Evolutionary conservation across 495 filamentous ascomycete genomes (phyloP), one percentile per base, ranked within the genome.

Genomic region (Penicillium flavigenum): DNA sequence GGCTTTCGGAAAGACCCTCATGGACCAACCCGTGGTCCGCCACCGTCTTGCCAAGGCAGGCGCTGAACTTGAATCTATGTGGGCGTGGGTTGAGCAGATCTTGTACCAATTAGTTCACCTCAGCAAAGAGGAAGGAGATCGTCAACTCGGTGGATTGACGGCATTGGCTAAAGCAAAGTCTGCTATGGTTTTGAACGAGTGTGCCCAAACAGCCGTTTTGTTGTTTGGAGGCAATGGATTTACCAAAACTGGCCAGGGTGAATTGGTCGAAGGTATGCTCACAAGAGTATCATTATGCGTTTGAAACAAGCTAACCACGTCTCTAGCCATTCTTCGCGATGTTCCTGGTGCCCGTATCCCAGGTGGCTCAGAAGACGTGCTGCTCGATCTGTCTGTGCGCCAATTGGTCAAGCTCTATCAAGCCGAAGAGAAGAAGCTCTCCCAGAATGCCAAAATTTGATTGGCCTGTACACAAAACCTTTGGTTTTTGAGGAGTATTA

Each of bases 151-250:
- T 1, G 88, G 88, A 0, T 63, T 89, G 65, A 89, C 86, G 27
- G 88, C 84, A 1, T 62, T 89, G 66, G 80, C 79, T 0, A 92
- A 92, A 71, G 88, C 87, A 2, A 84, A 88, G 63, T 79, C 81
- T 2, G 88, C 82, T 1, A 88, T 86, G 64, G 84, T 90, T 17
- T 54, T 90, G 57, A 83, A 86, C 58, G 85, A 86, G 76, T 89
- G 87, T 63, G 86, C 87, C 31, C 79, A 84, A 56, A 80, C 75
- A 36, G 86, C 87, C 2, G 79, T 89, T 31, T 65, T 90, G 51
- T 64, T 92, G 50, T 89, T 91, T 67, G 87, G 88, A 3, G 88
- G 88, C 4, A 88, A 84, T 67, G 88, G 88, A 0, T 88, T 81
- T 49, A 90, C 87, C 22, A 81, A 76, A 48, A 81, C 78, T 6